Evolutionary conservation across 2,329 filamentous ascomycete species (phyloP), one percentile per base, ranked within the genome.

Genomic region (Aphanocladium album): DNA sequence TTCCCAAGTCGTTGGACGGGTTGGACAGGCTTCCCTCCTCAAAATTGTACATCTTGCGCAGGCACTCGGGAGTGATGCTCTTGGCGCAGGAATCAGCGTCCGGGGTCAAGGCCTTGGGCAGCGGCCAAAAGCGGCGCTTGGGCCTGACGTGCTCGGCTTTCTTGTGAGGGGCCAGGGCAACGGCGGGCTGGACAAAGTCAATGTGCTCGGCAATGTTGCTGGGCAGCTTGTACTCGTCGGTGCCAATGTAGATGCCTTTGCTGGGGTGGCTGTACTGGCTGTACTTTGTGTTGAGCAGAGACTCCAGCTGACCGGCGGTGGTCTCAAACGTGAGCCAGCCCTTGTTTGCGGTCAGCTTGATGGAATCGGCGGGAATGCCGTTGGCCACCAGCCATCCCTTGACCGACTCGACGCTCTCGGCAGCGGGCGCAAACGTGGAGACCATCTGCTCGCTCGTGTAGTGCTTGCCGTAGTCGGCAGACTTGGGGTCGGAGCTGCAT

Each of bases 361-460:
- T 73, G 6, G 80, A 76, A 2, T 73, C 71, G 3, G 69, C 67
- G 37, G 74, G 66, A 59, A 87, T 82, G 7, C 83, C 84, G 43
- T 78, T 75, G 14, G 69, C 67, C n/a, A 74, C 69, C 8, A 86
- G 75, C 83, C 83, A 87, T 6, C 74, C 66, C 65, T 77, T 76
- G 27, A 85, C 80, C 2, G 77, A 71, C n/a, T 78, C 72, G 5
- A 84, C 75, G 3, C 79, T 72, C 41, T 81, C 77, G 14, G 69
- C 61, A 6, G 63, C 27, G 45, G 58, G 50, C 3, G 58, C 37
- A 46, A 60, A 60, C n/a, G 47, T 50, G 8, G 30, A 27, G 27
- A 54, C 53, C 21, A 47, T 25, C 53, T 60, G 47, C 19, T 60
- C 50, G 5, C 37, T 25, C 17, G 56, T 60, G 61, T 60, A 60